Base-by-base conservation (phyloP, 176 grass and related monocot species). In the Musa schizocarpa region DNA sequence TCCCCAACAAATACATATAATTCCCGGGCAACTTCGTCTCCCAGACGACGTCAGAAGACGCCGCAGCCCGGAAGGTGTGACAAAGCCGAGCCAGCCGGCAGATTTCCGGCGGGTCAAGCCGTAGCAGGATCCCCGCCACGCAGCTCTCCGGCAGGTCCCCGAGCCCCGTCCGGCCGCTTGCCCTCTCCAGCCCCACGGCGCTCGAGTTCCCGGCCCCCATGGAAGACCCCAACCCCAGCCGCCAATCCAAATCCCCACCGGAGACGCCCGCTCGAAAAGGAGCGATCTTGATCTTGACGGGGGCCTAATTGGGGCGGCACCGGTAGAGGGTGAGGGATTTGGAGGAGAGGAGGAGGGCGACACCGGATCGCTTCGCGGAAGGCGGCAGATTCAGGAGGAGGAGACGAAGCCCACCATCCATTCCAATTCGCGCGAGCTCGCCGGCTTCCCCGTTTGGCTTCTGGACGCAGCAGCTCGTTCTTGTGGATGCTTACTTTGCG, bases 91-190 rank as follows among this genome's bases (percentile, higher is more conserved):
- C 90, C 49, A 93, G 82, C 43, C 83, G 88, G 80, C 94, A 97
- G 83, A 97, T 97, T 84, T 93, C 94, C 68, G 83, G 85, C 61
- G 90, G 88, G 69, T 97, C 86, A 53, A 97, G 90, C 77, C 92
- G 78, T 57, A 91, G 82, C 72, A 97, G 75, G 24, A 97, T 83
- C 63, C 86, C 78, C 75, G 94, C 94, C 48, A 84, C 83, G 74
- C 90, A 97, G 75, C 94, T 88, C 88, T 93, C 94, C 34, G 94
- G 94, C 87, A 97, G 85, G 86, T 97, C 94, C 52, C 94, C 94
- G 21, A 97, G 88, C 19, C 87, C 89, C 14, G 88, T 88, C 75
- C 9, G 78, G 61, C 80, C 71, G 85, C 73, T 71, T 50, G 84
- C 81, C 26, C 76, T 86, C 6, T 93, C 94, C 17, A 81, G 81